A percentile compares a stretch with the other conserved stretches of the same genome.
Conservation (phyloP, 2,329 filamentous ascomycete species). For the Apiospora malaysiana region DNA sequence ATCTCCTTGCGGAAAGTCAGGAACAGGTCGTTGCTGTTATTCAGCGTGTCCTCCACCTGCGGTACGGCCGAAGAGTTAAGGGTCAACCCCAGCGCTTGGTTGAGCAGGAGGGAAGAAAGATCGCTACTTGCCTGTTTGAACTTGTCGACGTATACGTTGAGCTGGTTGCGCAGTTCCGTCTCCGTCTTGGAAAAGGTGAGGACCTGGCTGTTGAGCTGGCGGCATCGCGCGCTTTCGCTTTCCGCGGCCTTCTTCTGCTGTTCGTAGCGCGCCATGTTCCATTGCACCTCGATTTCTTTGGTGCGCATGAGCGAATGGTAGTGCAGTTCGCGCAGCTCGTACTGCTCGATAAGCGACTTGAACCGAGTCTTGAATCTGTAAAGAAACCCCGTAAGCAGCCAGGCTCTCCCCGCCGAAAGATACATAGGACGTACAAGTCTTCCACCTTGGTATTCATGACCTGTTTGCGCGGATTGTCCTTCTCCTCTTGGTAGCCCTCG, state of each 20-base stretch:
- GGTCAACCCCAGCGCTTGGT: slow-evolving; percentile 29
- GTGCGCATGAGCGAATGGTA: slow-evolving; percentile 91
- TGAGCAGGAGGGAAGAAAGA: slow-evolving; percentile 33
- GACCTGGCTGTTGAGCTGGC: slow-evolving; percentile 88
- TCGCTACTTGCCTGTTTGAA: slow-evolving; percentile 88
- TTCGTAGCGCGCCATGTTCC: slow-evolving; percentile 86
- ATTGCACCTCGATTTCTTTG: slow-evolving; percentile 95
- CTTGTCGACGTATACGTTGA: slow-evolving; percentile 99
- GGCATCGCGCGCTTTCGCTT: slow-evolving; percentile 76
- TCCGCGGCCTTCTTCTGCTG: slow-evolving; percentile 90
- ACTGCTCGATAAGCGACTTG: slow-evolving; percentile 95
- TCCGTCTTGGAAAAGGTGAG: slow-evolving; percentile 97
- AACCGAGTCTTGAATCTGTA: slow-evolving; percentile 81
- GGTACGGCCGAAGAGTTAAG: slow-evolving; percentile 28
- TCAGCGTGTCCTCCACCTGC: slow-evolving; percentile 97
- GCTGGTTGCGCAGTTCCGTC: slow-evolving; percentile 88
- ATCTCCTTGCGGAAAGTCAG: slow-evolving; percentile 97
- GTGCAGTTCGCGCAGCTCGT: slow-evolving; percentile 92
- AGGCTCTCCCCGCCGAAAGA: background rate
- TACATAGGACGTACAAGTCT: slow-evolving; percentile 69
- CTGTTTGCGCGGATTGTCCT: slow-evolving; percentile 80
- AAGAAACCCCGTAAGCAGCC: slow-evolving; percentile 34
- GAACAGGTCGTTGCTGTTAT: slow-evolving; percentile 97
- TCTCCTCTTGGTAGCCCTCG: slow-evolving; percentile 86
- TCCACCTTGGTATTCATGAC: slow-evolving; percentile 87